Conservation (phyloP, 768 basidiomycete genomes). For the Rhizopogon salebrosus region DNA sequence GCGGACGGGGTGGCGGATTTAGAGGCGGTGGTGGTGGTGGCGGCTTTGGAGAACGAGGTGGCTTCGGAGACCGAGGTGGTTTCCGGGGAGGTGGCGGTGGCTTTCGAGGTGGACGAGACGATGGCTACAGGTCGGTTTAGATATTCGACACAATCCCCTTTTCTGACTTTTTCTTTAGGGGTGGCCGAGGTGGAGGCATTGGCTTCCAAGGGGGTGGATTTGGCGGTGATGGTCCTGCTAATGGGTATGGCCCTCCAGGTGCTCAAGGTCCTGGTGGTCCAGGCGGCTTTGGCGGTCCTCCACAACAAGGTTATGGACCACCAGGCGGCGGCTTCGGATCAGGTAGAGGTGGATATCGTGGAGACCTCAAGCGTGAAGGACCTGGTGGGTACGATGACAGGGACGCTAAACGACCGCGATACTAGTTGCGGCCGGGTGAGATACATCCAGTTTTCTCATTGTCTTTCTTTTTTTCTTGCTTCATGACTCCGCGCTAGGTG, state of each 20-base stretch:
- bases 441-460: constrained; percentile 22
- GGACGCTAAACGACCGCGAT: constrained; percentile 76
- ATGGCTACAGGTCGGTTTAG: constrained; percentile 46
- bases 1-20: constrained; percentile 32
- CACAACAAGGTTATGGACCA: constrained; percentile 35
- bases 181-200: constrained; percentile 68
- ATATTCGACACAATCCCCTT: constrained; percentile 1
- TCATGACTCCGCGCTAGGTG: constrained; percentile 24
- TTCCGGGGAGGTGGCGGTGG: constrained; percentile 39
- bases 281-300: constrained; percentile 37
- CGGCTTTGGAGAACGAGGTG: constrained; percentile 30
- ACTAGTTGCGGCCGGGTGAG: constrained; percentile 46
- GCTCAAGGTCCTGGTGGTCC: constrained; percentile 33
- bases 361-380: constrained; percentile 71
- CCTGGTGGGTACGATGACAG: constrained; percentile 79
- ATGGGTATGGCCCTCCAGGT: constrained; percentile 51
- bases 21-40: constrained; percentile 30
- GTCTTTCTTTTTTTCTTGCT: constrained; percentile 18
- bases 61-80: constrained; percentile 31
- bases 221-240: constrained; percentile 46
- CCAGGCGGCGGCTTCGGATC: constrained; percentile 41
- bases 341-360: constrained; percentile 55
- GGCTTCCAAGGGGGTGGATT: constrained; percentile 63
- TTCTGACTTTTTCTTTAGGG: constrained; percentile 30
- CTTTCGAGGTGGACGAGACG: constrained; percentile 37